Evolutionary conservation across 192 early-diverging fungal species (phyloP).

Genomic region (Diversispora eburnea): DNA sequence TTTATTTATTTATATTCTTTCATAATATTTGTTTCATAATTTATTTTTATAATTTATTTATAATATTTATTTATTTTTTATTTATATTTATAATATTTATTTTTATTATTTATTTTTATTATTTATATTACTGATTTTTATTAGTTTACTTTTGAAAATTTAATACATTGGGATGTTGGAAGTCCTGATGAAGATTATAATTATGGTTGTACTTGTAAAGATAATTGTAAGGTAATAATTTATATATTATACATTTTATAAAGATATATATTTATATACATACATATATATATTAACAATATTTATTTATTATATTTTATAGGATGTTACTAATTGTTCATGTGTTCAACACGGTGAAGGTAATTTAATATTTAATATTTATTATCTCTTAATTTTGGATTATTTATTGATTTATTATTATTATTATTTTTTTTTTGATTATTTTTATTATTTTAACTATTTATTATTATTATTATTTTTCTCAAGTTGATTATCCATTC

Average conservation of each 20-base stretch:
- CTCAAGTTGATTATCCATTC: constrained; percentile 11
- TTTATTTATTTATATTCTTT: background rate
- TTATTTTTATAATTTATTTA: too few species aligned
- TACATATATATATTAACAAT: background rate
- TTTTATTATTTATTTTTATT: background rate
- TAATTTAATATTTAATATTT: background rate
- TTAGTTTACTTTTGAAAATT: constrained; percentile 8
- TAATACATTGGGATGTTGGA: background rate
- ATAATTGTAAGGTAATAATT: constrained; percentile 5
- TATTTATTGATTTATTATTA: background rate
- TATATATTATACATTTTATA: background rate
- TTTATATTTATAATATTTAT: background rate
- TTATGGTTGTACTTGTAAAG: constrained; percentile 1
- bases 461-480: background rate
- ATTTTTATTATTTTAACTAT: background rate
- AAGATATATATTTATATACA: too few species aligned
- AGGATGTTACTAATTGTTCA: background rate
- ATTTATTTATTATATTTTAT: background rate
- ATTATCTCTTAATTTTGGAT: background rate
- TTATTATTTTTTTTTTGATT: background rate
- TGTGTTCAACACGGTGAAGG: background rate
- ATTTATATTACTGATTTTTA: background rate
- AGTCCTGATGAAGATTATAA: background rate
- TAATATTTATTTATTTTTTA: background rate
- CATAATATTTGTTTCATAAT: background rate